Conservation (phyloP, 2,329 filamentous ascomycete species). For the Reticulascus tulasneorum region DNA sequence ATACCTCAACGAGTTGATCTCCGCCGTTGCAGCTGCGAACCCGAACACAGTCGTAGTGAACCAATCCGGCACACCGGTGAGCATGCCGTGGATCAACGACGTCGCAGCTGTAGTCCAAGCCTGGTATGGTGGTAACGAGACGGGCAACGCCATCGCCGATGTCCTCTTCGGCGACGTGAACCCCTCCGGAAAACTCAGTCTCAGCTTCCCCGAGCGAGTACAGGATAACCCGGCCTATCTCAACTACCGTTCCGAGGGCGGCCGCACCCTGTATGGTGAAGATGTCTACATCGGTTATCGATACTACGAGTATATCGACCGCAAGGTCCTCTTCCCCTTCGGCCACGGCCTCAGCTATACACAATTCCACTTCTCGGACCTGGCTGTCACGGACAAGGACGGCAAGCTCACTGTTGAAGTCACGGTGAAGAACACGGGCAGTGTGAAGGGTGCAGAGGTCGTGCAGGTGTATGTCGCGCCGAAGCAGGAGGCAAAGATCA, state of each 20-base stretch:
- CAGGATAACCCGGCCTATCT: constrained; percentile 68
- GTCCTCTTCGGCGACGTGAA: constrained; percentile 65
- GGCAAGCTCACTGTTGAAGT: constrained; percentile 41
- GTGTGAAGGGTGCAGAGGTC: constrained; percentile 39
- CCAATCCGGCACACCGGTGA: constrained; percentile 67
- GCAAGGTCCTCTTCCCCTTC: constrained; percentile 62
- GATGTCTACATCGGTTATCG: constrained; percentile 71
- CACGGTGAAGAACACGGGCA: constrained; percentile 53
- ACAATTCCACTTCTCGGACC: constrained; percentile 48
- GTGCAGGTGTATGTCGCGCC: constrained; percentile 46
- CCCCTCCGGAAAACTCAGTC: constrained; percentile 68
- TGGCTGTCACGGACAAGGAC: constrained; percentile 35
- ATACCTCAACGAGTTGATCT: constrained; percentile 63
- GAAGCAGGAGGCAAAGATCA: constrained; percentile 44
- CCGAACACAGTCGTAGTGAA: constrained; percentile 63
- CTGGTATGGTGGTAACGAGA: constrained; percentile 77
- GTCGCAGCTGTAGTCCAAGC: constrained; percentile 60
- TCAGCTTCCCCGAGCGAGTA: constrained; percentile 61
- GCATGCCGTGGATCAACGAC: constrained; percentile 56
- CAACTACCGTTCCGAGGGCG: constrained; percentile 62
- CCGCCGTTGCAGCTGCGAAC: constrained; percentile 60
- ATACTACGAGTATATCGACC: constrained; percentile 62
- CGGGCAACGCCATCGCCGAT: constrained; percentile 69
- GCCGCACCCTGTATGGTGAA: constrained; percentile 65
- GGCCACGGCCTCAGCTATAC: constrained; percentile 72